Base-by-base conservation (phyloP, 139 green algal species). In the Tetradesmus lagerheimii region DNA sequence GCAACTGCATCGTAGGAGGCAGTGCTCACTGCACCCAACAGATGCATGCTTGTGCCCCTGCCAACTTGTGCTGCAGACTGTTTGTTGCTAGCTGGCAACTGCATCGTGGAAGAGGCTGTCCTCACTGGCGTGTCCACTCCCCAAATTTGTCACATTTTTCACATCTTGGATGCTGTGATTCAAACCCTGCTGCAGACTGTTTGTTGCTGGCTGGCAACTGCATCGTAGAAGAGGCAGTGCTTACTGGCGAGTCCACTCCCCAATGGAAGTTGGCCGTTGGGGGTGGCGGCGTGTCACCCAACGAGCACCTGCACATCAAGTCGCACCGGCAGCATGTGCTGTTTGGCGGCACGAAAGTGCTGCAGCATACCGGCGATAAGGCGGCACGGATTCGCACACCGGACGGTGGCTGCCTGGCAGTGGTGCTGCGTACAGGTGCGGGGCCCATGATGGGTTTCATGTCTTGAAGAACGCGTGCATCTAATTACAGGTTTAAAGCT, bases 221-320 rank as follows among this genome's bases (percentile, higher is more conserved):
- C 92, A 99, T 99, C 66, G 96, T 97, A 50, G 99, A 99, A 89
- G 98, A 99, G 93, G 96, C 98, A 5, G 96, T 99, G 79, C 94
- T 99, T 25, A 99, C 98, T 15, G 98, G 97, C 31, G 97, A 99
- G 94, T 97, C 93, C 14, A 98, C 96, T 0, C 97, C 97, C 2
- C 95, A 98, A 91, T 99, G 97, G 97, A 99, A 99, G 93, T 92
- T 94, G 47, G 89, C 95, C 45, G 78, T 84, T 11, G 79, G 84
- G 43, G 85, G 71, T 41, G 50, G 79, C 1, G 39, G 85, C 80
- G 64, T 77, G 31, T 45, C 64, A 23, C 80, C 80, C 0, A 29
- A 50, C 43, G 89, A 93, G 85, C 90, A 88, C 14, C 93, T 98
- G 82, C 91, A 93, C 80, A 93, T 97, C 43, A 97, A 97, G 94